phyloP scores from a whole-genome alignment of 768 basidiomycete species.

The Agrocybe pediades region DNA sequence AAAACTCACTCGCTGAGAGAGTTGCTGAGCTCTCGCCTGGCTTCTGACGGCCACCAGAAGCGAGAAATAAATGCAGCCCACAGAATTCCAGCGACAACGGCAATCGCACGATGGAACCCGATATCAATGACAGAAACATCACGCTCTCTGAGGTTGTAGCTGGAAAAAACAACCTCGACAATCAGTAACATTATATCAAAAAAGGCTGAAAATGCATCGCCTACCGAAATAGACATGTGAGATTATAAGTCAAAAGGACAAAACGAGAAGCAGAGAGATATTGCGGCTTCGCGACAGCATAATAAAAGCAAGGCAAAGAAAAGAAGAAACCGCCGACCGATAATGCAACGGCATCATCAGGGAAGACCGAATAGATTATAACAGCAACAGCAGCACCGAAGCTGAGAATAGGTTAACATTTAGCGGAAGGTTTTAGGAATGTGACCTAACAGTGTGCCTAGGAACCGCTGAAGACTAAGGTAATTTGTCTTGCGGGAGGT shows the following conservation, averaged over 20 bases:
- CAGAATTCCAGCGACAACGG: slow-evolving; percentile 84
- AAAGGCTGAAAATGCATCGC: slow-evolving; percentile 20
- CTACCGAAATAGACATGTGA: slow-evolving; percentile 76
- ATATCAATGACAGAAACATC: slow-evolving; percentile 64
- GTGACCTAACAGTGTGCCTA: slow-evolving; percentile 76
- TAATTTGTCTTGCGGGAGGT: slow-evolving; percentile 70
- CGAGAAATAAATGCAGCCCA: slow-evolving; percentile 90
- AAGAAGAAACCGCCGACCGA: slow-evolving; percentile 87
- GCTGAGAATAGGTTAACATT: slow-evolving; percentile 35
- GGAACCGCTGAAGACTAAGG: slow-evolving; percentile 77
- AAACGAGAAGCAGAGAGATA: slow-evolving; percentile 79
- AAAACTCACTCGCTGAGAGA: slow-evolving; percentile 78
- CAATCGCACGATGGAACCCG: slow-evolving; percentile 74
- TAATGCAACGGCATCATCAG: slow-evolving; percentile 72
- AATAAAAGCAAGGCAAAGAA: slow-evolving; percentile 93
- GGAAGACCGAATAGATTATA: slow-evolving; percentile 70
- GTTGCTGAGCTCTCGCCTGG: slow-evolving; percentile 81
- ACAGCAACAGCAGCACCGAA: slow-evolving; percentile 81
- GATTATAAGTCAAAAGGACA: slow-evolving; percentile 84
- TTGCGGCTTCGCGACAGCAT: slow-evolving; percentile 76
- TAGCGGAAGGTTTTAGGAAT: neutral
- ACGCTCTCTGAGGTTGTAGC: slow-evolving; percentile 77
- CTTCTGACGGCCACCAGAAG: slow-evolving; percentile 97
- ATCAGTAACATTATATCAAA: neutral
- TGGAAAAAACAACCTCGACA: slow-evolving; percentile 30